Percentiles rank a stretch among this genome's conserved stretches.
phyloP scores from a whole-genome alignment of 108 stramenopile species.

The Nitzschia palea region DNA sequence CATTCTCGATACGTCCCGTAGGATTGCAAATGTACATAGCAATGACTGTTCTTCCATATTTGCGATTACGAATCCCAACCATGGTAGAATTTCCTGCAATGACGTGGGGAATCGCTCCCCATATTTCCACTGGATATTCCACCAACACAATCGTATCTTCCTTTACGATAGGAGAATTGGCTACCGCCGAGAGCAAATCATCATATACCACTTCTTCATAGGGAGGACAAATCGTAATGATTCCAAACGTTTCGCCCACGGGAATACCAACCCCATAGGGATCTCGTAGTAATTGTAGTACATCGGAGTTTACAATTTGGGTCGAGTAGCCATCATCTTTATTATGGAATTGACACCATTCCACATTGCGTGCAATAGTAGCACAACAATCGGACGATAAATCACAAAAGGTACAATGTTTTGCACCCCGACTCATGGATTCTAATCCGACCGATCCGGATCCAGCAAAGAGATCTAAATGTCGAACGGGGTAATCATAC shows the following conservation, averaged over 20 bases:
- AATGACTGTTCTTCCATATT: constrained; percentile 94
- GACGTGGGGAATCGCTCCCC: constrained; percentile 85
- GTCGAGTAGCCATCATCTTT: constrained; percentile 46
- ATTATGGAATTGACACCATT: constrained; percentile 66
- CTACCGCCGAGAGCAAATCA: constrained; percentile 82
- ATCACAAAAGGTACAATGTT: constrained; percentile 87
- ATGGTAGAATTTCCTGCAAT: constrained; percentile 60
- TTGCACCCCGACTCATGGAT: constrained; percentile 87
- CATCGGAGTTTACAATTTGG: constrained; percentile 83
- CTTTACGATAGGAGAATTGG: constrained; percentile 63
- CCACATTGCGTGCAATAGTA: constrained; percentile 69
- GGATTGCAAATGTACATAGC: constrained; percentile 93
- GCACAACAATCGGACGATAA: constrained; percentile 72
- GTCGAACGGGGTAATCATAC: constrained; percentile 60
- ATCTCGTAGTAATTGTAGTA: constrained; percentile 77
- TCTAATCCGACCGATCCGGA: constrained; percentile 93
- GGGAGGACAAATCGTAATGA: constrained; percentile 93
- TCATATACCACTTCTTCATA: constrained; percentile 96
- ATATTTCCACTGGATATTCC: constrained; percentile 94
- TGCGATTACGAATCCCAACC: constrained; percentile 91
- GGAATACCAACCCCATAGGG: constrained; percentile 77
- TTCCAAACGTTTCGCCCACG: constrained; percentile 60
- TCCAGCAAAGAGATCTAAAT: constrained; percentile 94
- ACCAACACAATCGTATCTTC: constrained; percentile 90
- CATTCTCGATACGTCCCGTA: constrained; percentile 70